Percentiles rank a stretch among this genome's conserved stretches.
phyloP scores from a whole-genome alignment of 768 basidiomycete species.

The Rubroboletus satanas region DNA sequence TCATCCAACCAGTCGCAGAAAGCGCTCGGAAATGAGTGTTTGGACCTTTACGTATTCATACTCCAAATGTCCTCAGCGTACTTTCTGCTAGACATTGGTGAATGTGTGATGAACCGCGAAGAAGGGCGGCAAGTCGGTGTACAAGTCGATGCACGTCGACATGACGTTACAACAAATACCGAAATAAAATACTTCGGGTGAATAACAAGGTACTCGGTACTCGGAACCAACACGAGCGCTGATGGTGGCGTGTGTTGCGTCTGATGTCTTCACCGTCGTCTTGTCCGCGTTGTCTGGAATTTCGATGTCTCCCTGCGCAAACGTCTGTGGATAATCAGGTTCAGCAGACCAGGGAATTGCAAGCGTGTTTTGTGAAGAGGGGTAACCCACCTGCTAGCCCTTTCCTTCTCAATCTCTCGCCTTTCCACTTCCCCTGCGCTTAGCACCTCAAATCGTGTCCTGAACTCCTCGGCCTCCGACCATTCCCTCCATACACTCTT shows the following conservation, averaged over 20 bases:
- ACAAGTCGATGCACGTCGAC: background rate
- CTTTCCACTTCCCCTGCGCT: slow-evolving; percentile 88
- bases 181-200: slow-evolving; percentile 20
- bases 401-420: slow-evolving; percentile 82
- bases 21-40: slow-evolving; percentile 13
- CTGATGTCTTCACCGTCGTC: slow-evolving; percentile 32
- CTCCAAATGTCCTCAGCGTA: background rate
- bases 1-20: slow-evolving; percentile 7
- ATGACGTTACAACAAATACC: slow-evolving; percentile 22
- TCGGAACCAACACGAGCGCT: slow-evolving; percentile 2
- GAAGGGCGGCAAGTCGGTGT: slow-evolving; percentile 13
- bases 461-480: slow-evolving; percentile 87
- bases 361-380: background rate
- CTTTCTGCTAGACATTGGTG: background rate
- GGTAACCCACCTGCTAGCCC: slow-evolving; percentile 59
- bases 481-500: slow-evolving; percentile 95
- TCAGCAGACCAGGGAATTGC: background rate
- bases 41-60: slow-evolving; percentile 8
- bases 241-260: slow-evolving; percentile 2
- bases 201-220: slow-evolving; percentile 3
- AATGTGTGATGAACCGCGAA: slow-evolving; percentile 5
- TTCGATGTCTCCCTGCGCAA: slow-evolving; percentile 64
- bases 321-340: slow-evolving; percentile 38
- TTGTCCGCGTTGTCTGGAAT: slow-evolving; percentile 49
- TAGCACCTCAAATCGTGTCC: slow-evolving; percentile 82